Evolutionary conservation across 257 asterid genomes (phyloP).

Genomic region (Capsicum baccatum): DNA sequence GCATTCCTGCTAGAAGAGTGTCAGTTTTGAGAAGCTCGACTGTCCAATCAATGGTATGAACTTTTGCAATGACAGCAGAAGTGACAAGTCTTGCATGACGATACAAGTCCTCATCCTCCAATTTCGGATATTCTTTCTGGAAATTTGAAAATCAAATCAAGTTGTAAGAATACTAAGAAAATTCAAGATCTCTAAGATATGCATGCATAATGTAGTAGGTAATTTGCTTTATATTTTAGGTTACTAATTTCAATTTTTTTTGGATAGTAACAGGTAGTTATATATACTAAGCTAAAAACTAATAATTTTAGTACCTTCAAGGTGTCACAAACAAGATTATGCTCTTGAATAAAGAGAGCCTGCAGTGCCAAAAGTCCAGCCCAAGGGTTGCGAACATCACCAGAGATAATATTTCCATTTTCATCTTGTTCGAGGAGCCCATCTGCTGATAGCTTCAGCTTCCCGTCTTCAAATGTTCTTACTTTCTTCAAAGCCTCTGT

Average conservation of each 20-base stretch:
- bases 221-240: too few relatives aligned
- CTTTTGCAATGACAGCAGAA: constrained; percentile 65
- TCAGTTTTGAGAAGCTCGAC: constrained; percentile 68
- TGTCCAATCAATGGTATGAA: constrained; percentile 82
- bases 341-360: constrained; percentile 67
- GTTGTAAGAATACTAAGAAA: too few relatives aligned
- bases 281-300: not conserved
- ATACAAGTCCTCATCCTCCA: constrained; percentile 57
- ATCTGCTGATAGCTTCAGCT: constrained; percentile 53
- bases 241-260: too few relatives aligned
- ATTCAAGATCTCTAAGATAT: too few relatives aligned
- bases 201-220: too few relatives aligned
- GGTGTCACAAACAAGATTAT: constrained; percentile 63
- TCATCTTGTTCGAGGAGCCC: constrained; percentile 53
- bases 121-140: constrained; percentile 52
- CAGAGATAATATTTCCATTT: constrained; percentile 51
- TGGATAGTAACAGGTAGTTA: too few relatives aligned
- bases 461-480: constrained; percentile 59
- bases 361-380: constrained; percentile 62
- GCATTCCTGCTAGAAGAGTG: constrained; percentile 58
- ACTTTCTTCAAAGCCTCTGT: constrained; percentile 39
- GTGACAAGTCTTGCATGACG: constrained; percentile 62
- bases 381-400: constrained; percentile 69
- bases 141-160: not conserved
- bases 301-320: constrained; percentile 42